Base-by-base conservation (phyloP, 2,329 filamentous ascomycete species). In the Zymoseptoria crescenta region DNA sequence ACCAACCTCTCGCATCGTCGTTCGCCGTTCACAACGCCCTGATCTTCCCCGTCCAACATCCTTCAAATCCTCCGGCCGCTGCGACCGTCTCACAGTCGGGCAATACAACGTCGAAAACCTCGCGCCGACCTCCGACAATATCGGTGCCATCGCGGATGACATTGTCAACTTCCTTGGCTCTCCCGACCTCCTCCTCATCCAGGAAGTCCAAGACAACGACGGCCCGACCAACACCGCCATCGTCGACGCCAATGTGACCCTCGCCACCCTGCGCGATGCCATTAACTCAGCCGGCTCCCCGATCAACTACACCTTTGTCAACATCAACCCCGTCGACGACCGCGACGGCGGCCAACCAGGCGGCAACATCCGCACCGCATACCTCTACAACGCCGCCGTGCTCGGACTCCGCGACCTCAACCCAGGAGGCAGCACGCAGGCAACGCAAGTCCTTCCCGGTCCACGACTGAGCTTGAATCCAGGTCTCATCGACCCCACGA, bases 91-190 rank as follows among this genome's bases (percentile, higher is more conserved):
- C 60, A 87, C 85, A 1, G 71, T 88, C 24, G 85, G 81, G 54
- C 79, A 81, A 61, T 89, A 89, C 78, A 89, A 89, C 71, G 80
- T 88, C 30, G 84, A 88, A 72, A 89, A 89, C 72, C 77, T 89
- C 16, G 74, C 78, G 7, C 82, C 86, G 0, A 77, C 74, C 35
- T 83, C 82, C 0, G 64, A 76, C 1, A 81, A 84, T 63, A 74
- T 88, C 24, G 73, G 78, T n/a, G 73, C 72, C 10, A 78, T 89
- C n/a, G 83, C 86, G 1, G 73, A 76, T 8, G 85, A 89, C 66
- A 87, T 90, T 62, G 83, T 84, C 56, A 74, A 82, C 63, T 85
- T 84, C 72, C 74, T 89, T 62, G 79, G 78, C 59, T 80, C 80
- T 0, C 87, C 87, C 0, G 84, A 87, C 68, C 70, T 89, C 4